Evolutionary conservation across 2,329 filamentous ascomycete species (phyloP), one percentile per base, ranked within the genome.

Genomic region (Monosporascus sp.): DNA sequence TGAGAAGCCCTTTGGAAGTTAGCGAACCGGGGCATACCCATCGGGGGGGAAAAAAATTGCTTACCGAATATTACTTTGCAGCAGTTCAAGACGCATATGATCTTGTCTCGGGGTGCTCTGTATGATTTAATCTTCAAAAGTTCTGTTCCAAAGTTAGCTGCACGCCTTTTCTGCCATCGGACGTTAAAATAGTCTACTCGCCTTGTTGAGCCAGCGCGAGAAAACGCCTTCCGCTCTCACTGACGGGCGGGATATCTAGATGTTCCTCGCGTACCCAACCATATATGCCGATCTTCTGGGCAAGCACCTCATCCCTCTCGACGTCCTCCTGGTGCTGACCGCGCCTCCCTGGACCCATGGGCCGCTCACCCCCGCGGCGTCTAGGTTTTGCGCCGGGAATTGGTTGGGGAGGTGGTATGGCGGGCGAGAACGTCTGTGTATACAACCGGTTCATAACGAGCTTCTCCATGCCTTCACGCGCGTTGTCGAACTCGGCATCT

Each of bases 271-370:
- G 84, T 16, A 99, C 86, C 94, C 94, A 99, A 53, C 90, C 86
- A 70, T 99, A 99, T 54, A 99, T 99, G 49, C 90, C 86, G 63
- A 99, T 92, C 74, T 97, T 99, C 66, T 99, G 94, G 1, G 92
- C 86, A 45, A 99, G 77, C n/a, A 99, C 86, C 60, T 97, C 92
- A 68, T 99, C 94, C 8, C 94, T 83, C 70, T 99, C 94, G 37
- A 99, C 91, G 66, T 99, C 94, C 71, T 99, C 94, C 70, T 99
- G 94, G 68, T 99, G 94, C 68, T 99, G 95, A 0, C 94, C 94
- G 64, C 88, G 82, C 53, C 94, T 81, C n/a, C 94, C 93, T 0
- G 91, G 89, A 0, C 88, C 89, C 71, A 88, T 79, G 0, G 81
- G 79, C 47, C 83, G 78, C 63, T 92, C 87, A 24, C 81, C 81